Evolutionary conservation across 306 rosid genomes (phyloP), one percentile per base, ranked within the genome.

Genomic region (Pueraria montana): DNA sequence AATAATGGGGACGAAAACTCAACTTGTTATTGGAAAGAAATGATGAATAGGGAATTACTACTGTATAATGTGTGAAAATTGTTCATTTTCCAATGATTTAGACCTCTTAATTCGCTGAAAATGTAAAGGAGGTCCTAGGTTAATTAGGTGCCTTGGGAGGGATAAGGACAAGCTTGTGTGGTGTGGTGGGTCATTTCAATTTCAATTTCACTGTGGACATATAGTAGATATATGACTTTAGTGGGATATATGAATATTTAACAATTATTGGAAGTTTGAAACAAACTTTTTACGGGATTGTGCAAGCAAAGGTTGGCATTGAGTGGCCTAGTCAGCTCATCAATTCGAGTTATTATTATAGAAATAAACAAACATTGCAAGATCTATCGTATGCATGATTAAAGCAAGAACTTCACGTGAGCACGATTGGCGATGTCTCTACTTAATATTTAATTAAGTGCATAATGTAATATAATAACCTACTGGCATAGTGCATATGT

Each of bases 401-500:
- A 36, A 36, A 6, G 40, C 40, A 36, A 36, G 40, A 36, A 6
- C 6, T 3, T 12, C 88, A 80, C 85, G 77, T 85, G 92, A 69
- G 24, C 87, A 80, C 72, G 62, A 77, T 84, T 69, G 27, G 40
- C 40, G 40, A 36, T 36, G 8, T 4, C 40, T 36, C 40, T 27
- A 27, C 32, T 27, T 27, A 27, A 27, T 27, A 27, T 27, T 27
- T 12, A 70, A 23, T 59, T 45, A 23, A 24, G 26, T 50, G 36
- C 0, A 11, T 46, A 34, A 34, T 27, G 3, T 34, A 34, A 18
- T 40, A 5, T 34, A 34, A 34, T 34, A 34, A 34, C 40, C 40
- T 34, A 34, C 0, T 34, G 40, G 40, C 40, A 34, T 34, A 34
- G 40, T 34, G 4, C 40, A 34, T 34, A 34, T 34, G 40, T 34